These are phyloP conservation scores for Silene coronaria DNA, from an alignment of 179 eudicot genomes.

Conservation along the genomic window DNA sequence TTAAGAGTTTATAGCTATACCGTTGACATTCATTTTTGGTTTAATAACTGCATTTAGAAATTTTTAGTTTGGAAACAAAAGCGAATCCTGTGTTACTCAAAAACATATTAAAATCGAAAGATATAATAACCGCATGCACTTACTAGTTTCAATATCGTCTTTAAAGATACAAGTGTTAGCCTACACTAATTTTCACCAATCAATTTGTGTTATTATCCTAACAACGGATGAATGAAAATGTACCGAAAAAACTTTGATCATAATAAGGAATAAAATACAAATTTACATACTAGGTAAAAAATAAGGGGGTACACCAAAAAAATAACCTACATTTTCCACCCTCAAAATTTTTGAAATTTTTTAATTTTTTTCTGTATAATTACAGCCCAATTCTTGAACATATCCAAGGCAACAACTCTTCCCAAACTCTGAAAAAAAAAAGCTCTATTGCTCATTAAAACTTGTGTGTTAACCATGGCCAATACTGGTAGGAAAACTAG, in stretches of 20 bases:
- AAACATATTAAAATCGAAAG: too few relatives aligned
- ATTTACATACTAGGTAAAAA: conserved; percentile 6
- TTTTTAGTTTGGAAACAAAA: too few relatives aligned
- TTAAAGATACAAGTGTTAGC: too few relatives aligned
- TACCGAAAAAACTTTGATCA: neutral
- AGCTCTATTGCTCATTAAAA: neutral
- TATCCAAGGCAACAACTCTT: too few relatives aligned
- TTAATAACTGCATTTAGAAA: too few relatives aligned
- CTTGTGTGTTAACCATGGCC: neutral
- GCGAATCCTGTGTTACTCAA: too few relatives aligned
- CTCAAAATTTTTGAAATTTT: neutral
- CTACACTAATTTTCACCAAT: too few relatives aligned
- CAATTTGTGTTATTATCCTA: neutral
- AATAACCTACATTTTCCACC: neutral
- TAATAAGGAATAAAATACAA: conserved; percentile 3
- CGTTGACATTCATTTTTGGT: too few relatives aligned
- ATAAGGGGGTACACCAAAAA: neutral
- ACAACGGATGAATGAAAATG: neutral
- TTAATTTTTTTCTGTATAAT: neutral
- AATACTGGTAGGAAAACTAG: conserved; percentile 16
- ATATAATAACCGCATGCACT: too few relatives aligned
- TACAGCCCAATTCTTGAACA: neutral
- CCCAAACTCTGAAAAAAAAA: too few relatives aligned
- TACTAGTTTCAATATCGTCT: too few relatives aligned
- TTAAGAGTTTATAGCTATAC: too few relatives aligned